Base-by-base conservation (phyloP, 2,329 filamentous ascomycete genomes). In the Alternaria arborescens region DNA sequence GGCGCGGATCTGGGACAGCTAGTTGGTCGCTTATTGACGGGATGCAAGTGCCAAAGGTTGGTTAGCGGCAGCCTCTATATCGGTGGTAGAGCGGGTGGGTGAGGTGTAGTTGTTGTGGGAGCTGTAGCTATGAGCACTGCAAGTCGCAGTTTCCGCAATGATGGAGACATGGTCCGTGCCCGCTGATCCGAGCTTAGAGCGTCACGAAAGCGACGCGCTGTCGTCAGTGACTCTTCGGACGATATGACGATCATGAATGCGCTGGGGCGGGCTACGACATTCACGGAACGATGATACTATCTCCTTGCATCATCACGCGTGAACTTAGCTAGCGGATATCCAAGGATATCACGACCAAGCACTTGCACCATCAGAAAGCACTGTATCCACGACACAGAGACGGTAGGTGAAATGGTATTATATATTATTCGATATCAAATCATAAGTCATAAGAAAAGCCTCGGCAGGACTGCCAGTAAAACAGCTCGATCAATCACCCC, bases 1-100 rank as follows among this genome's bases (percentile, higher is more conserved):
- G 75, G 75, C 75, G 75, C 67, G 74, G 67, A 55, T 68, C 67
- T 72, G 57, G 60, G 59, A 59, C 62, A 60, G 67, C 58, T 60
- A 59, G 58, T 48, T 54, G 55, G 48, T 41, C 20, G 38, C 55
- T 44, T 59, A 51, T 16, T 55, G 62, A 55, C 52, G 44, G 60
- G 34, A 47, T 53, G 60, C 42, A 28, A 55, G 57, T 58, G 60
- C 62, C 55, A 64, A 55, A 60, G 61, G 50, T 52, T 44, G 20
- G 59, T 54, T 52, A 22, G 48, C 44, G 26, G 26, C 24, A 53
- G 62, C 55, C 61, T 61, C 50, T 58, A 53, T 58, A 64, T 60
- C 55, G 58, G 48, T 22, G 48, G 38, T n/a, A 11, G 48, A 34
- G 58, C 59, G 63, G 61, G 59, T 56, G 62, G 56, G 60, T 56